Evolutionary conservation across 2,329 filamentous ascomycete genomes (phyloP), one percentile per base, ranked within the genome.

Genomic region (Xylariaceae sp.): DNA sequence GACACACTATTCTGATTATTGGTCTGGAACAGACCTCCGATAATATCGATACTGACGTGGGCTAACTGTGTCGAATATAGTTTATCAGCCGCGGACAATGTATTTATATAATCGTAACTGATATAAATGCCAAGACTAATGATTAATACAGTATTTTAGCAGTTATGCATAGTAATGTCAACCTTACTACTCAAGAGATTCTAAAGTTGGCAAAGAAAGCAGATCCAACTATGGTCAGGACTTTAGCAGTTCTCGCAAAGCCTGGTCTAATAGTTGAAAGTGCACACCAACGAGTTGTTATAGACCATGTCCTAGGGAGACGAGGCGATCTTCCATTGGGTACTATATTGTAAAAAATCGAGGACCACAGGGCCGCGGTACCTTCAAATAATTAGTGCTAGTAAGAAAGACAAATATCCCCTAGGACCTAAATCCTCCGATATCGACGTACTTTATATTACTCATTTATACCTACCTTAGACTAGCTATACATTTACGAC

Each of bases 271-370:
- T 80, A 0, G 67, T 67, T 0, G 80, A 83, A 44, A 53, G 66
- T 0, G 71, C 71, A 0, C 76, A 70, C 0, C 71, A 78, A 21
- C 65, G 71, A 0, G 73, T 73, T 1, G 70, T 78, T 1, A 68
- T 78, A 2, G 73, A 81, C 3, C 74, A 81, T 0, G 72, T 82
- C 0, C 40, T 49, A 0, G 78, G 79, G 0, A 77, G 75, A 12
- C 71, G 74, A 2, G 71, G 73, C 1, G 66, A 75, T 1, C 68
- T 82, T 0, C 73, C 73, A 1, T 72, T 84, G 0, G 80, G 81
- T 83, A 82, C 49, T 81, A 73, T 16, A 65, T 82, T 0, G 76
- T 84, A 44, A 76, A 77, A 48, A 83, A 82, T 24, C 76, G 79
- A 0, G 68, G 79, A 8, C 75, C 77, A 0, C 78, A 81, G 12